These are phyloP conservation scores for Fomitiporia mediterranea DNA, from an alignment of 1,284 basidiomycete species.

Conservation along the genomic window DNA sequence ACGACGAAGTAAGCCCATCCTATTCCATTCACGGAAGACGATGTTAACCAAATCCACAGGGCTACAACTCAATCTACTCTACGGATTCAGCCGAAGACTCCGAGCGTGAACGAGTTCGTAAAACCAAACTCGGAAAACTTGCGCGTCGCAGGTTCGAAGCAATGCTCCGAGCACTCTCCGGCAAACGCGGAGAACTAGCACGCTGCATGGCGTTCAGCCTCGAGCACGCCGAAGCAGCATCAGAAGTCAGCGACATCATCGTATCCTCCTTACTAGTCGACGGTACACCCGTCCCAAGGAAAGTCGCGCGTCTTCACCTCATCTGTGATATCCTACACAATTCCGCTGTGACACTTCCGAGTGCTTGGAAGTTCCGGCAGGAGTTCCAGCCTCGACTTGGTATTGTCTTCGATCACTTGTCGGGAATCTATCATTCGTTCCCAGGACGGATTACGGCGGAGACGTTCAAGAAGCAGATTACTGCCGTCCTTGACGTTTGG, in stretches of 20 bases:
- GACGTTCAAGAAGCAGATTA: slow-evolving; percentile 88
- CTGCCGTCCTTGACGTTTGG: slow-evolving; percentile 86
- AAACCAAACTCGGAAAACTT: slow-evolving; percentile 69
- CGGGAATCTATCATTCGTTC: slow-evolving; percentile 88
- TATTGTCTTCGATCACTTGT: slow-evolving; percentile 89
- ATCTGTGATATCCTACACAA: slow-evolving; percentile 99
- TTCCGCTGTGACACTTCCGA: slow-evolving; percentile 81
- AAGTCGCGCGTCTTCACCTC: slow-evolving; percentile 90
- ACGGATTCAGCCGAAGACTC: slow-evolving; percentile 94
- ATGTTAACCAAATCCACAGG: slow-evolving; percentile 42
- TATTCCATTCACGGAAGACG: background rate
- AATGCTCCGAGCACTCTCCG: slow-evolving; percentile 84
- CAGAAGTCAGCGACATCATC: slow-evolving; percentile 86
- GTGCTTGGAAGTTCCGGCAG: slow-evolving; percentile 91
- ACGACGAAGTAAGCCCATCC: slow-evolving; percentile 69
- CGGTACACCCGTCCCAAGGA: slow-evolving; percentile 89
- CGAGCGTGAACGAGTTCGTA: slow-evolving; percentile 75
- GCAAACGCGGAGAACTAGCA: slow-evolving; percentile 86
- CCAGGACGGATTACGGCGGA: slow-evolving; percentile 91
- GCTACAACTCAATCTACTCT: slow-evolving; percentile 88
- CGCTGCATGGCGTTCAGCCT: slow-evolving; percentile 94
- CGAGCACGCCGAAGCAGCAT: slow-evolving; percentile 90
- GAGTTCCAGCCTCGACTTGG: slow-evolving; percentile 86
- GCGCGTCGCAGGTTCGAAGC: slow-evolving; percentile 82
- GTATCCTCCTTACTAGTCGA: slow-evolving; percentile 80